phyloP scores from a whole-genome alignment of 139 green algal genomes.

The Coelastrella sp. region DNA sequence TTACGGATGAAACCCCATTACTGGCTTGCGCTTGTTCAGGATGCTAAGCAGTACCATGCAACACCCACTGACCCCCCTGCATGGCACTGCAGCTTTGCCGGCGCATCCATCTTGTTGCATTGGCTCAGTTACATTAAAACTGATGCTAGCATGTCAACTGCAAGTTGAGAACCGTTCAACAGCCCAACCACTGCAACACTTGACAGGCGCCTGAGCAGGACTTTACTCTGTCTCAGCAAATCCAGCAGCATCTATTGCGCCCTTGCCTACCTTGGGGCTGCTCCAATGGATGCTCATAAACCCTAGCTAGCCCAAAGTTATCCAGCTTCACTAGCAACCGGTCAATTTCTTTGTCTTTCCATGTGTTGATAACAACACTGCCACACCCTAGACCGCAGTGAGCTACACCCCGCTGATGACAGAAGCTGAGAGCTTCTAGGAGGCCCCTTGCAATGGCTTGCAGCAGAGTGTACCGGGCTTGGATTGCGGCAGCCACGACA shows the following conservation, averaged over 20 bases:
- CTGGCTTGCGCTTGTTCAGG: no score
- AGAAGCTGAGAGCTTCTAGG: constrained; percentile 64
- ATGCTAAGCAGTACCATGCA: no score
- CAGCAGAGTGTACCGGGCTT: constrained; percentile 12
- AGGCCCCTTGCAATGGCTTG: constrained; percentile 49
- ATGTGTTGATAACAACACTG: constrained; percentile 17
- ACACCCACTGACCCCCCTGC: no score
- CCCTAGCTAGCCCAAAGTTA: constrained; percentile 55
- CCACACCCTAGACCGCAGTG: constrained; percentile 70
- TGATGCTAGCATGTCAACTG: no score
- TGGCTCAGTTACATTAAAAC: no score
- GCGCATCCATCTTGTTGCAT: no score
- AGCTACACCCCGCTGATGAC: constrained; percentile 64
- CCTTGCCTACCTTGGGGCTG: not conserved
- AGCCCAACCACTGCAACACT: no score
- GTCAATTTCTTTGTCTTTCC: constrained; percentile 47
- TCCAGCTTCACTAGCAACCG: constrained; percentile 70
- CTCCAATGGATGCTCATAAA: constrained; percentile 23
- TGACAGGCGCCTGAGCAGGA: no score
- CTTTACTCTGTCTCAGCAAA: no score
- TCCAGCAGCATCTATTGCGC: not conserved
- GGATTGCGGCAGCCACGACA: constrained; percentile 16
- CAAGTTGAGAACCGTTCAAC: no score
- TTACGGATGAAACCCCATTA: no score
- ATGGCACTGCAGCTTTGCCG: no score